These are phyloP conservation scores for Cladosporium velox DNA, from an alignment of 2,329 filamentous ascomycete species.

Conservation along the genomic window DNA sequence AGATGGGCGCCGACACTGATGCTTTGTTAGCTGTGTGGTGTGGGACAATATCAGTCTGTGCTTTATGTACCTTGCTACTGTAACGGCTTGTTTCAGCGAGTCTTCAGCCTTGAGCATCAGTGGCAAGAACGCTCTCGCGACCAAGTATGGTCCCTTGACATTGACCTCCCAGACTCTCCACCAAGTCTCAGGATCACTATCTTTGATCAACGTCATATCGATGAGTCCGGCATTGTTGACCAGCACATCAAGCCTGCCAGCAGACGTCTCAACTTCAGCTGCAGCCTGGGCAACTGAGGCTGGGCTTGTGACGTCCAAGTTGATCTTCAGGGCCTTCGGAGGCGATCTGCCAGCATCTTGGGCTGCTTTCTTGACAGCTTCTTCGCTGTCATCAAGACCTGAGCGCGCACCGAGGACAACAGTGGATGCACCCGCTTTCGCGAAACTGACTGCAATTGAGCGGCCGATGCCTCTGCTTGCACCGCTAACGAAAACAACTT, in stretches of 20 bases:
- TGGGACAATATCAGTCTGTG: constrained; percentile 23
- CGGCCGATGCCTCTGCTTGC: constrained; percentile 43
- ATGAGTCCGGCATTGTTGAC: constrained; percentile 51
- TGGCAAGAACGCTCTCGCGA: constrained; percentile 53
- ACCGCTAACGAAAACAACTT: constrained; percentile 56
- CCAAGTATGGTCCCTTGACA: constrained; percentile 56
- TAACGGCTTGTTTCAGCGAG: constrained; percentile 16
- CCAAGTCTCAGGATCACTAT: constrained; percentile 55
- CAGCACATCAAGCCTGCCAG: constrained; percentile 45
- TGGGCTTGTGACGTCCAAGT: constrained; percentile 46
- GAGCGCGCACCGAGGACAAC: constrained; percentile 59
- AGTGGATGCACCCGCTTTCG: constrained; percentile 53
- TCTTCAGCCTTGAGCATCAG: constrained; percentile 43
- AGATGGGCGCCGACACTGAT: constrained; percentile 47
- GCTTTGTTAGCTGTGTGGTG: constrained; percentile 36
- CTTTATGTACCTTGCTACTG: constrained; percentile 35
- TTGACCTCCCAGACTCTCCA: constrained; percentile 53
- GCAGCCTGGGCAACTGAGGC: constrained; percentile 41
- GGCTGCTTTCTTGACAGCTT: constrained; percentile 40
- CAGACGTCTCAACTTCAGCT: constrained; percentile 31
- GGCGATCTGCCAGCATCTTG: constrained; percentile 37
- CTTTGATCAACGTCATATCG: constrained; percentile 36
- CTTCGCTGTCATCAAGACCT: constrained; percentile 41
- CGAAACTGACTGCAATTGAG: constrained; percentile 58
- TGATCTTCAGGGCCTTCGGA: constrained; percentile 47